Evolutionary conservation across 129 eudicot genomes (phyloP).

Genomic region (Lactuca saligna): DNA sequence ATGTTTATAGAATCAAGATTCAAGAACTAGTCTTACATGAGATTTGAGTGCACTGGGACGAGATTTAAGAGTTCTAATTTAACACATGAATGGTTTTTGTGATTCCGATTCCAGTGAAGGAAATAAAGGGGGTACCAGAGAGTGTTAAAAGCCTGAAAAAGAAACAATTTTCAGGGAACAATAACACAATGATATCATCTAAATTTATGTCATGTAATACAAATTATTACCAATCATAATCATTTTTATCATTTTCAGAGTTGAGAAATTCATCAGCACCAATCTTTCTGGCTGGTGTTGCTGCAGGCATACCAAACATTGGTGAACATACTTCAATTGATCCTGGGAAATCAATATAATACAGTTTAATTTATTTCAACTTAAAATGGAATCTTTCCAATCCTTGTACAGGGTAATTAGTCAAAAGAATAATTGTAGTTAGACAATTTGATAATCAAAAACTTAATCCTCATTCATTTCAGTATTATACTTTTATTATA

Average conservation of each 20-base stretch:
- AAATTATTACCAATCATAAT: slow-evolving; percentile 81
- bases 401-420: background rate
- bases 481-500: background rate
- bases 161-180: slow-evolving; percentile 7
- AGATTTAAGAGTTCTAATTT: slow-evolving; percentile 71
- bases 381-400: slow-evolving; percentile 29
- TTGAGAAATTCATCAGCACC: slow-evolving; percentile 89
- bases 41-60: slow-evolving; percentile 85
- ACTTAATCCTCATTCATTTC: background rate
- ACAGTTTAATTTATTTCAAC: background rate
- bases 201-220: no score
- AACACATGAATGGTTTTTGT: slow-evolving; percentile 52
- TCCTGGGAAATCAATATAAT: slow-evolving; percentile 46
- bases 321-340: slow-evolving; percentile 64
- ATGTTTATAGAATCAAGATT: slow-evolving; percentile 2
- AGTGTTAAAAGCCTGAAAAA: slow-evolving; percentile 93
- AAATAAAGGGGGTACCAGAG: slow-evolving; percentile 96
- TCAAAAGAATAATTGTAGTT: background rate
- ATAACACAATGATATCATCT: background rate
- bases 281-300: slow-evolving; percentile 59
- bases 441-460: background rate
- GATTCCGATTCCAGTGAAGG: slow-evolving; percentile 92
- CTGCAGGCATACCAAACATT: slow-evolving; percentile 55
- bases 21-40: slow-evolving; percentile 56
- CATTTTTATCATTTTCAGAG: slow-evolving; percentile 88